Conservation (phyloP, 2,329 filamentous ascomycete species). For the Hypomyces perniciosus region DNA sequence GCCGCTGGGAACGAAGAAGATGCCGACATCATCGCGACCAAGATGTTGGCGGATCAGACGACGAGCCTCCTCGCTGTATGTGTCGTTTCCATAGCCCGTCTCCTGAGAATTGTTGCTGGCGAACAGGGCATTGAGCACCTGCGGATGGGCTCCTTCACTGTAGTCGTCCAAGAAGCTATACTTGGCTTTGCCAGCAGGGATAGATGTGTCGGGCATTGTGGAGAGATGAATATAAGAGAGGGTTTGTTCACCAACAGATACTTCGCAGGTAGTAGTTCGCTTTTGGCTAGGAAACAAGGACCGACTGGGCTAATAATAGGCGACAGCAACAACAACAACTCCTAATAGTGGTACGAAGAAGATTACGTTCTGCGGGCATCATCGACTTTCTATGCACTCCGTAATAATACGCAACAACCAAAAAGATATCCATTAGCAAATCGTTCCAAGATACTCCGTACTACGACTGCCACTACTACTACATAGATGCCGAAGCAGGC, state of each 20-base stretch:
- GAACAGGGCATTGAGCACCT: slow-evolving; percentile 41
- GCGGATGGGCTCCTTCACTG: slow-evolving; percentile 45
- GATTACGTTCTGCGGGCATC: no score
- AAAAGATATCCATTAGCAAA: no score
- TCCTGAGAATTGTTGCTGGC: slow-evolving; percentile 40
- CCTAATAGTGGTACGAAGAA: no score
- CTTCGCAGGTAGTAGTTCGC: no score
- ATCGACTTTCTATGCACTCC: no score
- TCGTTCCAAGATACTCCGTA: neutral
- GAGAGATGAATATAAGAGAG: neutral
- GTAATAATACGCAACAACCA: no score
- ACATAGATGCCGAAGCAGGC: slow-evolving; percentile 12
- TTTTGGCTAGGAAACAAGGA: no score
- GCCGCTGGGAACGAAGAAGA: slow-evolving; percentile 47
- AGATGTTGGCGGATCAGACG: slow-evolving; percentile 34
- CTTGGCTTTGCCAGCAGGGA: slow-evolving; percentile 12
- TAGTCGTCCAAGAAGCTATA: slow-evolving; percentile 48
- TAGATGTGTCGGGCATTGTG: slow-evolving; percentile 5
- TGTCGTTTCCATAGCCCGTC: slow-evolving; percentile 41
- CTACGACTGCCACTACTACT: neutral
- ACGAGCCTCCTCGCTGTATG: slow-evolving; percentile 37
- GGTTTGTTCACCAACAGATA: neutral
- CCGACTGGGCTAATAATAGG: no score
- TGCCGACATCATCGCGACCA: slow-evolving; percentile 34
- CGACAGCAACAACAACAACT: no score